phyloP scores from a whole-genome alignment of 202 grass and related monocot genomes.

The Panicum virgatum region DNA sequence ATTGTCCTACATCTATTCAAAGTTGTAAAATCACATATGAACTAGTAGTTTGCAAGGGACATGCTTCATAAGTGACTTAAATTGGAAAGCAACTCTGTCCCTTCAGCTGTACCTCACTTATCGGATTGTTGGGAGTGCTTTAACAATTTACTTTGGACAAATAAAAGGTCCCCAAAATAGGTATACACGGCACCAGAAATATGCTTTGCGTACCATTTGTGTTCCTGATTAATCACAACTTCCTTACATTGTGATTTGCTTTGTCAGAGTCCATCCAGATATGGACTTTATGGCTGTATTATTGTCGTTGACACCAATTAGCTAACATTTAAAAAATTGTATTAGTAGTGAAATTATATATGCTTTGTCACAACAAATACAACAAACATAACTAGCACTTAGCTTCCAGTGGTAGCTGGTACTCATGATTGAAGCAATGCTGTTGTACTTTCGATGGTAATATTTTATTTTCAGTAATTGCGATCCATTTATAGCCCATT shows the following conservation, averaged over 20 bases:
- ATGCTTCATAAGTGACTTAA: not conserved
- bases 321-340: not conserved
- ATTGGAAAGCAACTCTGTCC: not conserved
- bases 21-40: not conserved
- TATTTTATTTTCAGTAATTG: conserved; percentile 3
- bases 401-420: not conserved
- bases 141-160: not conserved
- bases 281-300: not conserved
- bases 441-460: not conserved
- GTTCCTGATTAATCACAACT: conserved; percentile 9
- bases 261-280: not conserved
- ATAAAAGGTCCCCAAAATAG: not conserved
- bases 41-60: conserved; percentile 15
- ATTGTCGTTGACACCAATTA: conserved; percentile 1
- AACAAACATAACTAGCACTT: not conserved
- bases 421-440: not conserved
- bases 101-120: not conserved
- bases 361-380: not conserved
- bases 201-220: not conserved
- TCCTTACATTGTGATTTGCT: not conserved
- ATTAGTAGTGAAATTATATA: not conserved
- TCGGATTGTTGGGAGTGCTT: not conserved
- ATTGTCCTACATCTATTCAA: not conserved
- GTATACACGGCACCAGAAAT: not conserved
- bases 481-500: not conserved